Percentiles rank a stretch among this genome's conserved stretches.
These are phyloP conservation scores for Closterium sp. DNA, from an alignment of 139 green algal genomes.

Conservation along the genomic window DNA sequence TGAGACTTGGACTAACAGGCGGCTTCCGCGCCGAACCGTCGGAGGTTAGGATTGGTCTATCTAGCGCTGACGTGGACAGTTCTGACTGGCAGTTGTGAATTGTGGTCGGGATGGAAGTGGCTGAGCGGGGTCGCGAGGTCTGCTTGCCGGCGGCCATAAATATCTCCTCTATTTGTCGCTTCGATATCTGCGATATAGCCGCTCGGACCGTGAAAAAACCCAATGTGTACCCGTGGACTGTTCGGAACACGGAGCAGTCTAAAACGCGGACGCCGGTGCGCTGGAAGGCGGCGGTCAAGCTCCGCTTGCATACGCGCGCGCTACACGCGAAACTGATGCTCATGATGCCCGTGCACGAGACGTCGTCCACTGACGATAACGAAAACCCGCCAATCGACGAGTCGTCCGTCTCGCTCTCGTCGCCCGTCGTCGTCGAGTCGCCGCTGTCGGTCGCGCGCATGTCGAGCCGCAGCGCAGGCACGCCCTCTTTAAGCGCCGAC, in stretches of 20 bases:
- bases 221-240: not conserved
- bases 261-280: not conserved
- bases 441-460: not conserved
- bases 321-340: not conserved
- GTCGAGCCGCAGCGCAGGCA: not conserved
- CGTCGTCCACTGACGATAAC: not conserved
- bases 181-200: not conserved
- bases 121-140: not conserved
- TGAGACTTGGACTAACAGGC: not conserved
- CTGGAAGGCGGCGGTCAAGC: not conserved
- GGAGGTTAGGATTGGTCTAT: not conserved
- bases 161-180: not conserved
- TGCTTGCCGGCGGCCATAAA: not conserved
- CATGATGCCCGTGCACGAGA: not conserved
- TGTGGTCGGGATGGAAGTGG: not conserved
- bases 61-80: not conserved
- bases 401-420: slow-evolving; percentile 1
- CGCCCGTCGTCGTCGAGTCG: not conserved
- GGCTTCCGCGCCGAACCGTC: not conserved
- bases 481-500: not conserved
- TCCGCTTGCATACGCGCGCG: not conserved
- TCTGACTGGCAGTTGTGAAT: not conserved
- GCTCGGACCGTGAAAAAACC: not conserved
- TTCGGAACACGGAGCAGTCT: not conserved
- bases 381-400: slow-evolving; percentile 4